Conservation (phyloP, 257 asterid genomes). For the Solanum pinnatisectum region DNA sequence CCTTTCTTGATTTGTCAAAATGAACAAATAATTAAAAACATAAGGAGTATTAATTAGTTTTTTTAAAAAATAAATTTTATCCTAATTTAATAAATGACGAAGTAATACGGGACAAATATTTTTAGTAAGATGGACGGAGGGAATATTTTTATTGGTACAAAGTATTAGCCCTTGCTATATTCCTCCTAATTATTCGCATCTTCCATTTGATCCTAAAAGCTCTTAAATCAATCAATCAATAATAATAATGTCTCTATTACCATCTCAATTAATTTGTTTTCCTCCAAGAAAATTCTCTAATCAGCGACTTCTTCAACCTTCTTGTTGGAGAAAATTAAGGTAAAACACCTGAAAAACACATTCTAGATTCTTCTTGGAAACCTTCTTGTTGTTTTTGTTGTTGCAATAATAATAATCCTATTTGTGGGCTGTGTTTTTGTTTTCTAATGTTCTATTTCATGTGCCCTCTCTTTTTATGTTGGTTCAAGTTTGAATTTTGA, state of each 20-base stretch:
- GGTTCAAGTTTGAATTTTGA: not conserved
- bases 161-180: not conserved
- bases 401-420: not conserved
- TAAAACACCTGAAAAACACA: not conserved
- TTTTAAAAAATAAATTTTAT: too few species aligned
- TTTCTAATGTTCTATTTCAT: not conserved
- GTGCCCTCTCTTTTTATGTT: not conserved
- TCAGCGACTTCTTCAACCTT: not conserved
- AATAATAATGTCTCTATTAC: not conserved
- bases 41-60: too few species aligned
- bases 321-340: not conserved
- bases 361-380: not conserved
- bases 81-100: too few species aligned
- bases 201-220: not conserved
- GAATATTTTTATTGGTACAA: not conserved
- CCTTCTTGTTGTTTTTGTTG: not conserved
- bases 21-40: too few species aligned
- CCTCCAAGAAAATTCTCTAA: not conserved
- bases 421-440: not conserved
- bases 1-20: too few species aligned
- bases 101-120: rapidly evolving
- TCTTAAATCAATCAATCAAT: not conserved
- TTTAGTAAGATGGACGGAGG: too few species aligned
- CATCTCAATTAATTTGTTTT: not conserved
- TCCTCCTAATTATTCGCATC: conserved; percentile 3